Percentiles rank a stretch among this genome's conserved stretches.
Conservation (phyloP, 495 filamentous ascomycete genomes). For the Penicillium pancosmium region DNA sequence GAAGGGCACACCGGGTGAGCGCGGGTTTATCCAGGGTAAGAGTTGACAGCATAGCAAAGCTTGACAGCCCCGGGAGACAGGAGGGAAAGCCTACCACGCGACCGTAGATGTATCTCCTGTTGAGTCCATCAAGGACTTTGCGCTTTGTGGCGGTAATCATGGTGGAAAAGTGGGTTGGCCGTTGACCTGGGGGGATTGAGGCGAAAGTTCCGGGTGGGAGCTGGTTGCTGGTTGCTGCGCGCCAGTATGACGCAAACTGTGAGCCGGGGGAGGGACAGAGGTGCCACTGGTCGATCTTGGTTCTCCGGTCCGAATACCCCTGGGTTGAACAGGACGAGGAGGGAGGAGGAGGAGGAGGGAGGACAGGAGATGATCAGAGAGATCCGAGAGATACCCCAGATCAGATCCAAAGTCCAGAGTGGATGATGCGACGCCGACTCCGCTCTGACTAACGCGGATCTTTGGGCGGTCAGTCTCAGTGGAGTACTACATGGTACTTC, state of each 20-base stretch:
- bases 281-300: not conserved
- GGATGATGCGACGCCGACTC: slow-evolving; percentile 11
- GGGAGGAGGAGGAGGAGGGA: not conserved
- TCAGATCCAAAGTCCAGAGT: slow-evolving; percentile 10
- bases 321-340: not conserved
- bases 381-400: slow-evolving; percentile 10
- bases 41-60: slow-evolving; percentile 8
- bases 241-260: slow-evolving; percentile 49
- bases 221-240: slow-evolving; percentile 16
- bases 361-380: not conserved
- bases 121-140: slow-evolving; percentile 67
- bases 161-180: slow-evolving; percentile 17
- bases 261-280: not conserved
- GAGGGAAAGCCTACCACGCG: slow-evolving; percentile 61
- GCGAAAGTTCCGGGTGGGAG: slow-evolving; percentile 30
- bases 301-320: too few species aligned
- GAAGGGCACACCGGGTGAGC: slow-evolving; percentile 15
- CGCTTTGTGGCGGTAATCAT: slow-evolving; percentile 56
- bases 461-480: slow-evolving; percentile 1
- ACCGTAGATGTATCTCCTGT: slow-evolving; percentile 79
- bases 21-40: not conserved
- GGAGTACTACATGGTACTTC: not conserved
- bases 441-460: not conserved
- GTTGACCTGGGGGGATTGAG: slow-evolving; percentile 16
- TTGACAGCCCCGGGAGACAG: not conserved